phyloP scores from a whole-genome alignment of 176 grass and related monocot species.

The Paspalum vaginatum region DNA sequence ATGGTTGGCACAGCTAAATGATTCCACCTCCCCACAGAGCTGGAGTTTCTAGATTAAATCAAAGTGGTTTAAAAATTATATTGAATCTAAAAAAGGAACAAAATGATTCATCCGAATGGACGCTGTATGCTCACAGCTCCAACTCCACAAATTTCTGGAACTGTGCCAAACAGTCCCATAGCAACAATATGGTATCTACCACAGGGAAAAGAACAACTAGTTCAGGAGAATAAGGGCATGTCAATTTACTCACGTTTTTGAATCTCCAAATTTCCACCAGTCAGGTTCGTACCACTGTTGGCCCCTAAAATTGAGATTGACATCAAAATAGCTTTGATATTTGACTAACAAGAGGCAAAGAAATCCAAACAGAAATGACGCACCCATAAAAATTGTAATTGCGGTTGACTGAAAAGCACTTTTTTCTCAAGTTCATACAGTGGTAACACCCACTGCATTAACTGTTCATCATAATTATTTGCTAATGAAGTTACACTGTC shows the following conservation, averaged over 20 bases:
- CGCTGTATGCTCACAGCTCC: too few relatives aligned
- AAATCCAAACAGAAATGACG: background rate
- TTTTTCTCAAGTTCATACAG: conserved; percentile 26
- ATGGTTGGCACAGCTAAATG: background rate
- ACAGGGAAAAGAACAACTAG: background rate
- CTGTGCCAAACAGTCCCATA: background rate
- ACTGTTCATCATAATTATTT: background rate
- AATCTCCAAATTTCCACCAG: conserved; percentile 99
- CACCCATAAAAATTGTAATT: conserved; percentile 3
- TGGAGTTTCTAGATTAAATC: too few relatives aligned
- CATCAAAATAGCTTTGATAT: conserved; percentile 12
- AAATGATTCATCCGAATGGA: too few relatives aligned
- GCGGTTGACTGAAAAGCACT: background rate
- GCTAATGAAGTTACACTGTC: conserved; percentile 15
- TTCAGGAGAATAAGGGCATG: background rate
- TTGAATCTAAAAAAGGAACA: too few relatives aligned
- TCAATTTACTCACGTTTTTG: conserved; percentile 71
- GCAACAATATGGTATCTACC: background rate
- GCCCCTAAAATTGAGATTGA: conserved; percentile 56
- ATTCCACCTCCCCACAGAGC: too few relatives aligned
- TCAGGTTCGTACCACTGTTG: conserved; percentile 99
- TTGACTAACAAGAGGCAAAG: conserved; percentile 15
- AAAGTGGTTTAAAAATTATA: too few relatives aligned
- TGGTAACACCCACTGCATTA: background rate
- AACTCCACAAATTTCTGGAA: too few relatives aligned